Conservation (phyloP, 176 grass and related monocot genomes). For the Echinochloa phyllopogon region DNA sequence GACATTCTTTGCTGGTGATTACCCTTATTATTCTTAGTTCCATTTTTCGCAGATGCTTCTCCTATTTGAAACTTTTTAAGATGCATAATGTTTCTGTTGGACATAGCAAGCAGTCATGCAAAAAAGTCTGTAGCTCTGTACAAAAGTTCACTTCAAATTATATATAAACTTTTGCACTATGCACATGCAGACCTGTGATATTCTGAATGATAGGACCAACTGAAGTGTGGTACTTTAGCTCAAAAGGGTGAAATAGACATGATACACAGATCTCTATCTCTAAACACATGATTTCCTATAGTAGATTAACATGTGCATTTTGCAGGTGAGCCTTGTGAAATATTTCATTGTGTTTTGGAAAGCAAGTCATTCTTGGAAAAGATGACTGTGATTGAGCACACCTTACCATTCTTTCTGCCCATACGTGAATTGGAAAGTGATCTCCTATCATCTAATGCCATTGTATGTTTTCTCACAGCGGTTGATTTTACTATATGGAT, state of each 20-base stretch:
- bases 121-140: conserved; percentile 4
- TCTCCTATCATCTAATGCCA: conserved; percentile 89
- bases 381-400: conserved; percentile 89
- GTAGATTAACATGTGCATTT: conserved; percentile 36
- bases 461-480: conserved; percentile 53
- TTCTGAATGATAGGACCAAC: conserved; percentile 2
- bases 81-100: background rate
- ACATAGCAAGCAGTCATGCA: conserved; percentile 2
- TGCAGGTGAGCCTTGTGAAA: conserved; percentile 92
- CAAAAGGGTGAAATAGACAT: conserved; percentile 1
- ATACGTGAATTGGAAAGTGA: conserved; percentile 91
- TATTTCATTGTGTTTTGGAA: conserved; percentile 93
- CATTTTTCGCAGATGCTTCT: conserved; percentile 10
- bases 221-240: conserved; percentile 14
- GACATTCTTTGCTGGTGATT: conserved; percentile 89
- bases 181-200: background rate
- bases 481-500: conserved; percentile 2
- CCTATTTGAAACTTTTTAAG: conserved; percentile 9
- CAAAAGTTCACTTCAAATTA: conserved; percentile 13
- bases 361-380: conserved; percentile 99
- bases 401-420: conserved; percentile 93
- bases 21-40: conserved; percentile 32
- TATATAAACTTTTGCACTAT: conserved; percentile 14
- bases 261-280: conserved; percentile 33
- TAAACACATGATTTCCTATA: conserved; percentile 11